Percentiles rank a stretch among this genome's conserved stretches.
Conservation (phyloP, 805 yeast species). For the Monosporozyma siamensis region DNA sequence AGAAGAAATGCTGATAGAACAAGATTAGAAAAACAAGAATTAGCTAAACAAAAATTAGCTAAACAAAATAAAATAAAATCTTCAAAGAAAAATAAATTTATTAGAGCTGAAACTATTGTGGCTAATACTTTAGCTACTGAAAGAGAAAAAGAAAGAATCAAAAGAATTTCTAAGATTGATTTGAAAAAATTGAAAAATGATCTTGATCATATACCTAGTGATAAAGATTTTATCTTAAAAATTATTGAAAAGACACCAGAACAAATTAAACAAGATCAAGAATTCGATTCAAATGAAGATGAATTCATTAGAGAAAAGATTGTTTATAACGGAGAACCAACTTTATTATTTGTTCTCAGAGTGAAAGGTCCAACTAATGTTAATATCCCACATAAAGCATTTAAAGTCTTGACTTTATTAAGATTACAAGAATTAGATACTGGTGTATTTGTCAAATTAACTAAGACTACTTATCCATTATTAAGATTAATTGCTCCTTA, state of each 20-base stretch:
- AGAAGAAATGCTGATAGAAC: slow-evolving; percentile 71
- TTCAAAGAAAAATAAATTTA: slow-evolving; percentile 43
- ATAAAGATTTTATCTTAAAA: slow-evolving; percentile 29
- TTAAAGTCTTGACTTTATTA: slow-evolving; percentile 48
- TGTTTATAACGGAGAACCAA: slow-evolving; percentile 35
- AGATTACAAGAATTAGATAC: slow-evolving; percentile 52
- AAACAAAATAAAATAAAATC: slow-evolving; percentile 36
- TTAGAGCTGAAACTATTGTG: slow-evolving; percentile 67
- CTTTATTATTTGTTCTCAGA: slow-evolving; percentile 57
- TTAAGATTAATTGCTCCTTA: slow-evolving; percentile 64
- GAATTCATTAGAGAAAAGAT: slow-evolving; percentile 29
- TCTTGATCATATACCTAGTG: slow-evolving; percentile 22
- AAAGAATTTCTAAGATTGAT: slow-evolving; percentile 50
- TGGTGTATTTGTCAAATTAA: slow-evolving; percentile 64
- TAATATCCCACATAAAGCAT: slow-evolving; percentile 56
- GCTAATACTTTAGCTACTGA: slow-evolving; percentile 55
- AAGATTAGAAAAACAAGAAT: slow-evolving; percentile 64
- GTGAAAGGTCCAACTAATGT: slow-evolving; percentile 56
- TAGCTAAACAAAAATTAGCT: slow-evolving; percentile 42
- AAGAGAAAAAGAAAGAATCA: slow-evolving; percentile 60
- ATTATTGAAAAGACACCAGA: slow-evolving; percentile 18
- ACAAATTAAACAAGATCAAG: slow-evolving; percentile 12
- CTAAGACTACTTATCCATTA: slow-evolving; percentile 49
- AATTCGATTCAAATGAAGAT: slow-evolving; percentile 10
- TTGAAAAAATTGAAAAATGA: slow-evolving; percentile 25